These are phyloP conservation scores for Peniophora sp. DNA, from an alignment of 1,284 basidiomycete species.

Conservation along the genomic window DNA sequence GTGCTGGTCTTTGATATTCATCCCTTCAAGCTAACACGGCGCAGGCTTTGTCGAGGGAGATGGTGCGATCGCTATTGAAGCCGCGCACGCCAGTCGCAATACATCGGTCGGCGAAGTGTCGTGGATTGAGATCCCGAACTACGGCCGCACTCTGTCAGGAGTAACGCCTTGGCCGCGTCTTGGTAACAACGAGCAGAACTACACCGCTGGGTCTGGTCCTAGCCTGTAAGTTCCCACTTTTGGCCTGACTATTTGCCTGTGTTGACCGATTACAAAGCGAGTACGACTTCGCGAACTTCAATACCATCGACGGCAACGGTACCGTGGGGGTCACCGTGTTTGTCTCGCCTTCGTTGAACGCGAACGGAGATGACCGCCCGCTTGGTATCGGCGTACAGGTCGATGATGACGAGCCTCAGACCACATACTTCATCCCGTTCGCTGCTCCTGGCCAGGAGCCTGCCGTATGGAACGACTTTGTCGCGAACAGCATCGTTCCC, in stretches of 20 bases:
- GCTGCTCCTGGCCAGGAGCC: constrained; percentile 44
- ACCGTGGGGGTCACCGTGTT: constrained; percentile 40
- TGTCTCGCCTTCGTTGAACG: constrained; percentile 57
- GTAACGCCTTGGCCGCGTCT: constrained; percentile 53
- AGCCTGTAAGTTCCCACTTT: constrained; percentile 33
- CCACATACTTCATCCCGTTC: constrained; percentile 42
- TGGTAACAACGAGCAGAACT: constrained; percentile 42
- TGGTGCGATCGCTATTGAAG: constrained; percentile 59
- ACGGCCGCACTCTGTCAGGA: constrained; percentile 51
- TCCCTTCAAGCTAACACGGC: not conserved
- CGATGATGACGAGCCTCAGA: constrained; percentile 35
- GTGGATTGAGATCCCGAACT: constrained; percentile 53
- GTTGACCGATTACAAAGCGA: constrained; percentile 25
- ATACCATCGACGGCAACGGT: constrained; percentile 32
- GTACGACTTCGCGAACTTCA: constrained; percentile 63
- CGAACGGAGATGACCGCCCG: constrained; percentile 42
- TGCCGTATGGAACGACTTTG: constrained; percentile 43
- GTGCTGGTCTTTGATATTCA: not conserved
- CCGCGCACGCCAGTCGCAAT: constrained; percentile 47
- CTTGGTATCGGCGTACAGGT: constrained; percentile 50
- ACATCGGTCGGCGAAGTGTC: constrained; percentile 40
- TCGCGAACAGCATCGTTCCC: constrained; percentile 40
- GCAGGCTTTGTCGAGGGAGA: constrained; percentile 58
- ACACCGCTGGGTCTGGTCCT: constrained; percentile 54
- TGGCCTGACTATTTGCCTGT: constrained; percentile 3